A percentile compares a stretch with the other conserved stretches of the same genome.
phyloP scores from a whole-genome alignment of 2,329 filamentous ascomycete genomes.

The Chrysosphaeria jannelii region DNA sequence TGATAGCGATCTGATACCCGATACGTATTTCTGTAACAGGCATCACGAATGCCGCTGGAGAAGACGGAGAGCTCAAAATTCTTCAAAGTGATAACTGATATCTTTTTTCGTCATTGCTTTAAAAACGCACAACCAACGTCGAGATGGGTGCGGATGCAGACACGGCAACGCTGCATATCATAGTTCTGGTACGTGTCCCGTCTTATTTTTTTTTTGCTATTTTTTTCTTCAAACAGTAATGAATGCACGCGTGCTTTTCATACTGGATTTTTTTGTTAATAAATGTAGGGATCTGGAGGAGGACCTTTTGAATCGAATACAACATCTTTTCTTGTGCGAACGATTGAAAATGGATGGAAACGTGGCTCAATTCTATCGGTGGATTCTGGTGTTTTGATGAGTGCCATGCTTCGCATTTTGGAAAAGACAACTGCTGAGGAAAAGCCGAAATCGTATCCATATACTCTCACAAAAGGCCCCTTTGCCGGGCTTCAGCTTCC shows the following conservation, averaged over 20 bases:
- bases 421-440: constrained; percentile 14
- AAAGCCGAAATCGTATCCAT: constrained; percentile 11
- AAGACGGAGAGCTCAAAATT: too few relatives aligned
- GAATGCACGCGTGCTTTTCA: not conserved
- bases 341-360: constrained; percentile 47
- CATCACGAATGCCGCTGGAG: too few relatives aligned
- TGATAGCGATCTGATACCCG: too few relatives aligned
- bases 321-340: constrained; percentile 69
- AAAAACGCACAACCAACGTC: too few relatives aligned
- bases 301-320: constrained; percentile 75
- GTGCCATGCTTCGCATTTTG: constrained; percentile 56
- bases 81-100: too few relatives aligned
- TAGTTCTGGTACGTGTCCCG: constrained; percentile 3
- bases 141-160: too few relatives aligned
- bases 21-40: too few relatives aligned
- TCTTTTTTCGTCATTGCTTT: too few relatives aligned
- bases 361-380: constrained; percentile 69
- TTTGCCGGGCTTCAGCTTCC: constrained; percentile 55
- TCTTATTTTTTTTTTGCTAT: constrained; percentile 2
- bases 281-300: constrained; percentile 48
- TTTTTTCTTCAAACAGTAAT: constrained; percentile 1
- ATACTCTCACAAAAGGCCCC: constrained; percentile 33
- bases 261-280: constrained; percentile 1
- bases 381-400: constrained; percentile 72
- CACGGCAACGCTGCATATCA: too few relatives aligned